Percentiles rank a stretch among this genome's conserved stretches.
These are phyloP conservation scores for Oldenlandia corymbosa DNA, from an alignment of 257 asterid species.

Conservation along the genomic window DNA sequence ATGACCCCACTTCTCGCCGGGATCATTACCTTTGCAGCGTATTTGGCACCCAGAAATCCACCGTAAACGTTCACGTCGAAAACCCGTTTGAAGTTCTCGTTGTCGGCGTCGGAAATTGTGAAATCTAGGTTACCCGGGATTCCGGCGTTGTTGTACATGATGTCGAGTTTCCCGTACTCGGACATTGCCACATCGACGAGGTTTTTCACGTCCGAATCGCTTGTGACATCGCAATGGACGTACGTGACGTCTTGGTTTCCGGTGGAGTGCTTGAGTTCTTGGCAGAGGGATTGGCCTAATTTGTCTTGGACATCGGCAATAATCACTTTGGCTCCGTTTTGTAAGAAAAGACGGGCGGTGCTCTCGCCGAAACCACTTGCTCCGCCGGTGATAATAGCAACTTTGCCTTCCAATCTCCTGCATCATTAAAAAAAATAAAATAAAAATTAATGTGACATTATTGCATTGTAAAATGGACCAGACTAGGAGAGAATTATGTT, in stretches of 20 bases:
- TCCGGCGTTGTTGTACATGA: conserved; percentile 87
- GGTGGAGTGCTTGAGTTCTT: conserved; percentile 29
- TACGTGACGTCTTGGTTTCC: conserved; percentile 28
- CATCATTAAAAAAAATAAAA: neutral
- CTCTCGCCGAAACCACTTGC: conserved; percentile 85
- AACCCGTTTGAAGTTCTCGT: conserved; percentile 52
- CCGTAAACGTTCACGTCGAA: conserved; percentile 69
- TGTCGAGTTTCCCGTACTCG: conserved; percentile 49
- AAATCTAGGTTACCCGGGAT: conserved; percentile 49
- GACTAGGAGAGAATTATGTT: too few relatives aligned
- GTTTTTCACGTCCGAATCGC: conserved; percentile 33
- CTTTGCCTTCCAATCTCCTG: conserved; percentile 64
- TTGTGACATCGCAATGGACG: conserved; percentile 67
- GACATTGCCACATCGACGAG: conserved; percentile 38
- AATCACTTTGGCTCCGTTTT: conserved; percentile 65
- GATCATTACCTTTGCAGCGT: conserved; percentile 72
- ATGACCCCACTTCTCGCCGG: conserved; percentile 57
- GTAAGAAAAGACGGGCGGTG: conserved; percentile 50
- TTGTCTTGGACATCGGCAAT: conserved; percentile 77
- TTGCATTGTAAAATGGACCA: too few relatives aligned
- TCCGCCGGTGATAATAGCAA: conserved; percentile 77
- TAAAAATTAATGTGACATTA: too few relatives aligned
- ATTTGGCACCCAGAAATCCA: conserved; percentile 58
- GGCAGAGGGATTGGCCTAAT: conserved; percentile 34
- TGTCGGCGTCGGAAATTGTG: conserved; percentile 39